Percentiles rank a stretch among this genome's conserved stretches.
phyloP scores from a whole-genome alignment of 2,329 filamentous ascomycete genomes.

The Xylariaceae sp. region DNA sequence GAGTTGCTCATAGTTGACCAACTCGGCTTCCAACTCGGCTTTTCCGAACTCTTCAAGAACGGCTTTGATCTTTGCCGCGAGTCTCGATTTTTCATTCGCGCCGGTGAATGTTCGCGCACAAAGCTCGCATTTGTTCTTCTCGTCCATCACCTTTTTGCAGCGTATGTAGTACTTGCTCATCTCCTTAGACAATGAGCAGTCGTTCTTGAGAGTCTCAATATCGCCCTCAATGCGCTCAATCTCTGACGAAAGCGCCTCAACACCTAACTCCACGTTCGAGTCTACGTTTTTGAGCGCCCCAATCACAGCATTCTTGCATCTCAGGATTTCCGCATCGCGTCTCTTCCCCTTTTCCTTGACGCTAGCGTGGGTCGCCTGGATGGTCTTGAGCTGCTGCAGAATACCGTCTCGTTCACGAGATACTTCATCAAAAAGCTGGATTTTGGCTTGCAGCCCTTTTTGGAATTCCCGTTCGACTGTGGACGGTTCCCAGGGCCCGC shows the following conservation, averaged over 20 bases:
- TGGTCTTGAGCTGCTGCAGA: conserved; percentile 67
- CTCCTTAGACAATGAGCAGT: conserved; percentile 63
- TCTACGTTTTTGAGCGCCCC: conserved; percentile 43
- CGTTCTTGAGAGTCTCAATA: conserved; percentile 58
- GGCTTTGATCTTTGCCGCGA: conserved; percentile 62
- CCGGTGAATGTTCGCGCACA: conserved; percentile 67
- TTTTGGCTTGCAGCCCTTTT: conserved; percentile 52
- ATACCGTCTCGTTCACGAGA: conserved; percentile 66
- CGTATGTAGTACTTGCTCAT: conserved; percentile 66
- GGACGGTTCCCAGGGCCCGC: conserved; percentile 60
- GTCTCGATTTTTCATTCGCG: conserved; percentile 53
- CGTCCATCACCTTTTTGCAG: conserved; percentile 60
- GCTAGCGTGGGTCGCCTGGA: conserved; percentile 67
- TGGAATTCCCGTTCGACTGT: conserved; percentile 70
- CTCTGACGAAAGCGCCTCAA: conserved; percentile 52
- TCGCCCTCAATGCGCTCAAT: conserved; percentile 46
- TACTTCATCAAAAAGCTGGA: conserved; percentile 54
- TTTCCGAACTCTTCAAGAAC: conserved; percentile 58
- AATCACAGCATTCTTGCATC: conserved; percentile 54
- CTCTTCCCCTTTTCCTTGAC: conserved; percentile 59
- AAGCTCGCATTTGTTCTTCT: conserved; percentile 68
- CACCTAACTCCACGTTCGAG: conserved; percentile 37
- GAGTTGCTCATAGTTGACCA: conserved; percentile 46
- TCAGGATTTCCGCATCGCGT: conserved; percentile 57
- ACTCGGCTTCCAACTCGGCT: conserved; percentile 54